Evolutionary conservation across 2,329 filamentous ascomycete species (phyloP).

Genomic region (Exophiala viscosa): DNA sequence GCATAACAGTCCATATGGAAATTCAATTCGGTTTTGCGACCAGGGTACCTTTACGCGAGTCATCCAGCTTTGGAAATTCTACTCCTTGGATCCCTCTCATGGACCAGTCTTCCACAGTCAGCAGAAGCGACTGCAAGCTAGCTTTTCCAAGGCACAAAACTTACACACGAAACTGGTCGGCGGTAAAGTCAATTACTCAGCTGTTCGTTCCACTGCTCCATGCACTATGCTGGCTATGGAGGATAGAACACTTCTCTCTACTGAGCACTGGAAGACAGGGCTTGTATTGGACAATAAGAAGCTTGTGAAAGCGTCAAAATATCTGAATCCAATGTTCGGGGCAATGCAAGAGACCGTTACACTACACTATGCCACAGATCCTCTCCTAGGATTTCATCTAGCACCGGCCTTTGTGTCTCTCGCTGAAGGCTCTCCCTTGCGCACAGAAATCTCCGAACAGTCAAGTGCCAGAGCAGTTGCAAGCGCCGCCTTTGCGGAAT

Average conservation of each 20-base stretch:
- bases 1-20: constrained; percentile 45
- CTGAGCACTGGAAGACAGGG: no score
- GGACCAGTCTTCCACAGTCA: no score
- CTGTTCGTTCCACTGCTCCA: no score
- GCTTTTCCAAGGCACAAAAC: no score
- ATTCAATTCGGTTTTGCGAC: constrained; percentile 49
- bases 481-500: constrained; percentile 14
- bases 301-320: background rate
- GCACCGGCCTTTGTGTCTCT: constrained; percentile 45
- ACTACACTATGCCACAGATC: constrained; percentile 48
- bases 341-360: constrained; percentile 34
- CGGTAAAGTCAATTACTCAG: no score
- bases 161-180: no score
- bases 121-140: no score
- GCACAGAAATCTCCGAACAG: constrained; percentile 12
- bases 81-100: constrained; percentile 16
- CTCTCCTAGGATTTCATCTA: constrained; percentile 57
- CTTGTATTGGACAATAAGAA: background rate
- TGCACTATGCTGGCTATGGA: no score
- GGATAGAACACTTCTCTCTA: no score
- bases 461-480: no score
- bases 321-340: constrained; percentile 46
- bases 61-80: constrained; percentile 40
- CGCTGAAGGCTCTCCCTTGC: constrained; percentile 39
- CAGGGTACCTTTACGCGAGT: constrained; percentile 39